Percentiles rank a stretch among this genome's conserved stretches.
Conservation (phyloP, 352 stramenopile species). For the Lagenidium giganteum region DNA sequence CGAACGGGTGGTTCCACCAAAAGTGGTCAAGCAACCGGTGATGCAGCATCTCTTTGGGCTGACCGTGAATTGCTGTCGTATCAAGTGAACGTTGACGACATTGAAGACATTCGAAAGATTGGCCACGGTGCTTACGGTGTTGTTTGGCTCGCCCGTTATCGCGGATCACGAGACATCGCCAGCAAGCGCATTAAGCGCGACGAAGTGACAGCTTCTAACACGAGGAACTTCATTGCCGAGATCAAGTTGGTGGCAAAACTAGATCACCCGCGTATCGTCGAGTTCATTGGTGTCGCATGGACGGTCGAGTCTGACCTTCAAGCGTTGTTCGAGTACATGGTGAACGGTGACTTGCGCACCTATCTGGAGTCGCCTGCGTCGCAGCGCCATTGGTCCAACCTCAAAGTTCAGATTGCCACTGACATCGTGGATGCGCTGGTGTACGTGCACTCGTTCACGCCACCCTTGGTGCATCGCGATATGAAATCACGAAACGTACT, state of each 20-base stretch:
- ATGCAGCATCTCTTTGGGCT: conserved; percentile 34
- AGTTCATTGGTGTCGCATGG: conserved; percentile 65
- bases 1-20: conserved; percentile 19
- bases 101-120: conserved; percentile 42
- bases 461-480: conserved; percentile 32
- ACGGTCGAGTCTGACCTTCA: conserved; percentile 49
- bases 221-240: conserved; percentile 50
- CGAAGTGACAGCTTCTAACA: conserved; percentile 34
- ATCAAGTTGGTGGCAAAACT: conserved; percentile 67
- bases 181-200: conserved; percentile 46
- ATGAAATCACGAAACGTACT: conserved; percentile 45
- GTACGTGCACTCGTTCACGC: conserved; percentile 41
- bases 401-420: conserved; percentile 35
- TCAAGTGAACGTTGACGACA: conserved; percentile 30
- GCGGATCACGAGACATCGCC: no score
- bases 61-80: conserved; percentile 32
- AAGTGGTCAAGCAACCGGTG: conserved; percentile 4
- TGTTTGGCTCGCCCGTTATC: conserved; percentile 45
- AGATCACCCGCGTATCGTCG: conserved; percentile 58
- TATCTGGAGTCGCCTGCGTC: conserved; percentile 28
- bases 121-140: conserved; percentile 26
- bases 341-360: conserved; percentile 42
- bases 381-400: neutral
- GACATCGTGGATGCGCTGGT: conserved; percentile 40
- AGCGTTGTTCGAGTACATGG: conserved; percentile 65